Conservation (phyloP, 192 early-diverging fungal genomes). For the Linnemannia elongata region DNA sequence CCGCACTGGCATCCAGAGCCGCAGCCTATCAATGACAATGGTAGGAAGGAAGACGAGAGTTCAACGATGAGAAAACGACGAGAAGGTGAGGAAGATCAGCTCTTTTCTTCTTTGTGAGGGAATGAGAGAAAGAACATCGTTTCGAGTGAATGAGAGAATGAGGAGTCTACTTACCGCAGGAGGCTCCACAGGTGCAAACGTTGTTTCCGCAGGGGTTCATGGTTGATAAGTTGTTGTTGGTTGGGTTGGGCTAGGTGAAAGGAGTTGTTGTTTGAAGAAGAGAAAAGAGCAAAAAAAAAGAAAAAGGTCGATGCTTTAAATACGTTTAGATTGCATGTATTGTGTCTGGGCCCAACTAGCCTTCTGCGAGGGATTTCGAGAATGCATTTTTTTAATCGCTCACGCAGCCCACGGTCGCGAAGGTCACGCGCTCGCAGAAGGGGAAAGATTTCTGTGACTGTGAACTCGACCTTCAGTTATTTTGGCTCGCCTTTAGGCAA, state of each 20-base stretch:
- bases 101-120: too few species aligned
- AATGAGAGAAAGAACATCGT: neutral
- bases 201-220: conserved; percentile 58
- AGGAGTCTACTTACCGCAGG: conserved; percentile 32
- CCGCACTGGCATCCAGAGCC: conserved; percentile 54
- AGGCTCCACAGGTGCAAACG: conserved; percentile 53
- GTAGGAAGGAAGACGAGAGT: neutral
- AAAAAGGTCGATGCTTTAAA: neutral
- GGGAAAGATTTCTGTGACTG: too few species aligned
- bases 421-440: too few species aligned
- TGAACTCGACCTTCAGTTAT: too few species aligned
- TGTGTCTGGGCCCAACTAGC: too few species aligned
- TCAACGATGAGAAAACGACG: neutral
- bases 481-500: too few species aligned
- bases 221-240: conserved; percentile 1
- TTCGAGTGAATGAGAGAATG: neutral
- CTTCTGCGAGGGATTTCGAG: too few species aligned
- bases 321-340: too few species aligned
- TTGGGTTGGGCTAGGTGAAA: neutral
- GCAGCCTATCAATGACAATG: conserved; percentile 21
- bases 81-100: neutral
- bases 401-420: too few species aligned
- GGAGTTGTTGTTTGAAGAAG: conserved; percentile 9
- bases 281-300: conserved; percentile 13
- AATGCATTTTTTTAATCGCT: too few species aligned